Evolutionary conservation across 2,329 filamentous ascomycete species (phyloP).

Genomic region (Pseudogymnoascus sp.): DNA sequence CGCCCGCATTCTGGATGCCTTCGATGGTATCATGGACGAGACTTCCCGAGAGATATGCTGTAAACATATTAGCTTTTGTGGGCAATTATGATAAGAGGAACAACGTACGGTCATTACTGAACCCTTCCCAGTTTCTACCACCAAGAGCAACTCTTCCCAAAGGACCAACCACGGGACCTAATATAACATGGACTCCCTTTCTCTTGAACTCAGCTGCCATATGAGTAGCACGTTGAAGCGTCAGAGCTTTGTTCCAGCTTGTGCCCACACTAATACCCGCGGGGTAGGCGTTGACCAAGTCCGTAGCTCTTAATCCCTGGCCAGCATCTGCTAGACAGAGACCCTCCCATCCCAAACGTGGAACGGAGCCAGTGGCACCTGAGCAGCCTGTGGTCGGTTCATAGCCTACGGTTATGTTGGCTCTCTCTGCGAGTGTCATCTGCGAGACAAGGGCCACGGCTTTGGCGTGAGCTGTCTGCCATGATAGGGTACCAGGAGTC

Average conservation of each 20-base stretch:
- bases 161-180: conserved; percentile 78
- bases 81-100: background rate
- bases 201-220: conserved; percentile 64
- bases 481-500: background rate
- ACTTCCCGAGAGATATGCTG: conserved; percentile 68
- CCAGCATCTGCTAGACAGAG: conserved; percentile 83
- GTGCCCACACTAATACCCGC: conserved; percentile 83
- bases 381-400: conserved; percentile 51
- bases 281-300: conserved; percentile 79
- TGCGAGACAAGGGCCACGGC: conserved; percentile 52
- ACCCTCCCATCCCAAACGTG: conserved; percentile 65
- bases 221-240: conserved; percentile 70
- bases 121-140: conserved; percentile 88
- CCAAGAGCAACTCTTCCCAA: conserved; percentile 78
- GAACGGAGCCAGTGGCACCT: conserved; percentile 49
- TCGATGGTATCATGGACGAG: conserved; percentile 71
- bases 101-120: conserved; percentile 59
- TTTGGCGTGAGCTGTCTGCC: background rate
- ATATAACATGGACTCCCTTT: conserved; percentile 66
- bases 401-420: conserved; percentile 90
- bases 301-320: conserved; percentile 70
- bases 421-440: conserved; percentile 86
- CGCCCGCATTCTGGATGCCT: conserved; percentile 58
- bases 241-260: conserved; percentile 80
- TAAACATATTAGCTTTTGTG: background rate